Percentiles rank a stretch among this genome's conserved stretches.
Evolutionary conservation across 345 rosid genomes (phyloP).

Genomic region (Citrus australasica): DNA sequence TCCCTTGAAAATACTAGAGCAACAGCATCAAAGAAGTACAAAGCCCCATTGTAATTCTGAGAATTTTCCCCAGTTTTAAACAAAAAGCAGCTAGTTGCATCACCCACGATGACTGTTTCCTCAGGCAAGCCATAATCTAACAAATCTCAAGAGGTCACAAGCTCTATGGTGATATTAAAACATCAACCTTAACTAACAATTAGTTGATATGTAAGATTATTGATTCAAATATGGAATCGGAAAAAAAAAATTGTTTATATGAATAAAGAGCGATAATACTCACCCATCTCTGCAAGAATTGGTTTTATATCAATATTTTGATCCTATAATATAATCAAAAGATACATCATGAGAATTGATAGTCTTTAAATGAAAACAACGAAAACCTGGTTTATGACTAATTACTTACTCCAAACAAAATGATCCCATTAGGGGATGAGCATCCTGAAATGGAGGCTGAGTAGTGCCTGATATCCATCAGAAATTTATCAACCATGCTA

Average conservation of each 20-base stretch:
- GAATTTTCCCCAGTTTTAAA: conserved; percentile 13
- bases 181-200: not conserved
- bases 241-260: not conserved
- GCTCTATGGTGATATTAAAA: not conserved
- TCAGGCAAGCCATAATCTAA: conserved; percentile 32
- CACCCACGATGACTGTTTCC: conserved; percentile 44
- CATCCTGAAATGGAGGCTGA: conserved; percentile 25
- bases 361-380: not conserved
- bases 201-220: too few relatives aligned
- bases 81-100: conserved; percentile 29
- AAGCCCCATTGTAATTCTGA: not conserved
- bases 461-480: conserved; percentile 27
- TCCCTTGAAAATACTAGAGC: conserved; percentile 48
- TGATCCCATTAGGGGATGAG: conserved; percentile 30
- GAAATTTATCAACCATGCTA: conserved; percentile 25
- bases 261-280: not conserved
- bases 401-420: conserved; percentile 41
- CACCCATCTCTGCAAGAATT: conserved; percentile 36
- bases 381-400: not conserved
- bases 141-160: not conserved
- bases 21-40: conserved; percentile 24
- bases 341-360: not conserved
- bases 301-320: conserved; percentile 21
- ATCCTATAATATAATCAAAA: conserved; percentile 25
- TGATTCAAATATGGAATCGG: too few relatives aligned